Conservation (phyloP, 805 yeast species). For the Candida odintsovae region DNA sequence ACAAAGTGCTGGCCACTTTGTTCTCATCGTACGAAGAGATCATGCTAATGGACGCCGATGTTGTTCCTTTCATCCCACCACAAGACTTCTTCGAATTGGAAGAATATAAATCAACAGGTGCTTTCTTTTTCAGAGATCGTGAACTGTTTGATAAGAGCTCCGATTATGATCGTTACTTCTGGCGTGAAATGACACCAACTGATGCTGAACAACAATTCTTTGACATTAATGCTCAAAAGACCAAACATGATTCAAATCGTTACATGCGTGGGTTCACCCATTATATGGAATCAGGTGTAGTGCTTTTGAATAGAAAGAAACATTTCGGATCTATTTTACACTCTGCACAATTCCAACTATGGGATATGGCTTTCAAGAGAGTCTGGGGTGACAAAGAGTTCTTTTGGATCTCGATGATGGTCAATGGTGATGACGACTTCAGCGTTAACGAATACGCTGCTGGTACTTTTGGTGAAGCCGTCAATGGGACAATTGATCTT, state of each 20-base stretch:
- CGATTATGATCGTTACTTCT: neutral
- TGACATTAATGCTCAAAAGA: neutral
- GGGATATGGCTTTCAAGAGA: constrained; percentile 15
- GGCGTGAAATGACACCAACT: constrained; percentile 6
- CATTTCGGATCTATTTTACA: constrained; percentile 22
- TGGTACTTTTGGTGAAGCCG: constrained; percentile 12
- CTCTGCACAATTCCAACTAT: constrained; percentile 16
- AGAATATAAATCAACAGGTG: constrained; percentile 29
- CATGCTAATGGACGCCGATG: constrained; percentile 49
- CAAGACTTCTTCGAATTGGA: constrained; percentile 28
- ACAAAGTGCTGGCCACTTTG: constrained; percentile 47
- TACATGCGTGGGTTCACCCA: constrained; percentile 16
- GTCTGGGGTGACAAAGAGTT: constrained; percentile 34
- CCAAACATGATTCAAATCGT: neutral
- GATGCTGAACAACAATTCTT: constrained; percentile 4
- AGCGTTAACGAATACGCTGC: constrained; percentile 11
- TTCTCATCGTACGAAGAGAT: constrained; percentile 50
- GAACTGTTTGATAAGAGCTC: constrained; percentile 7
- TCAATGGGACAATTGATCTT: constrained; percentile 1
- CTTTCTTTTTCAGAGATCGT: constrained; percentile 42
- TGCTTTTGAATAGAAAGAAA: constrained; percentile 15
- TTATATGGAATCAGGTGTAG: constrained; percentile 27
- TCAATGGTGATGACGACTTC: constrained; percentile 14
- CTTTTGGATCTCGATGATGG: constrained; percentile 29
- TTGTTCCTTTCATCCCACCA: constrained; percentile 37